These are phyloP conservation scores for Stramenopiles sp. DNA, from an alignment of 352 stramenopile genomes.

Conservation along the genomic window DNA sequence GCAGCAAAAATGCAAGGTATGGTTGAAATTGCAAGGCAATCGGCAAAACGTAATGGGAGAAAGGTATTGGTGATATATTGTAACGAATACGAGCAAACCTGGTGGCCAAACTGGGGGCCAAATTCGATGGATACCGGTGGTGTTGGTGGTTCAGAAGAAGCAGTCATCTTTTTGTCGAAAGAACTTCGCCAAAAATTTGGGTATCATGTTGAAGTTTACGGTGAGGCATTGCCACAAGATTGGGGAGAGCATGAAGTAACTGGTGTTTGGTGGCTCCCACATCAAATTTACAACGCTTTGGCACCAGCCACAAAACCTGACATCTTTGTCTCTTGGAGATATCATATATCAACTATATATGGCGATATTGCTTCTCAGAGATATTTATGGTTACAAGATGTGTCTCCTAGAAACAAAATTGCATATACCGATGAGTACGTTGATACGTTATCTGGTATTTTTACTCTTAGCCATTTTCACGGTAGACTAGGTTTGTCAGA, in stretches of 20 bases:
- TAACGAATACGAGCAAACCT: constrained; percentile 65
- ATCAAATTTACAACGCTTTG: constrained; percentile 38
- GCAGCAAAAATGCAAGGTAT: not conserved
- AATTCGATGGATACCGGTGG: constrained; percentile 36
- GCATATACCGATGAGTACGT: not conserved
- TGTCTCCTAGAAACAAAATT: constrained; percentile 18
- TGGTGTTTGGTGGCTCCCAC: constrained; percentile 44
- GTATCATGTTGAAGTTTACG: constrained; percentile 64
- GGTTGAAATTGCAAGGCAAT: not conserved
- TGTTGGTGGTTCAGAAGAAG: constrained; percentile 66
- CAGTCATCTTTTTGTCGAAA: constrained; percentile 54
- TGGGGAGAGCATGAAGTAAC: constrained; percentile 22
- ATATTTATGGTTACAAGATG: constrained; percentile 61
- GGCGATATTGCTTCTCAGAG: constrained; percentile 25
- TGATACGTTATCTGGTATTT: constrained; percentile 13
- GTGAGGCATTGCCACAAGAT: constrained; percentile 36
- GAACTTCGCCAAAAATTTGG: constrained; percentile 44
- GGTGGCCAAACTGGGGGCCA: constrained; percentile 63
- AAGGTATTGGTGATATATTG: constrained; percentile 53
- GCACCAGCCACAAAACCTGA: constrained; percentile 28
- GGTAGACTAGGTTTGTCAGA: not conserved
- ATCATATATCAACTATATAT: constrained; percentile 50
- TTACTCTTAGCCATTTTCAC: constrained; percentile 57
- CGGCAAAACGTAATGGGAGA: not conserved
- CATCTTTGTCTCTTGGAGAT: constrained; percentile 69